Conservation (phyloP, 768 basidiomycete genomes). For the Candolleomyces eurysporus region DNA sequence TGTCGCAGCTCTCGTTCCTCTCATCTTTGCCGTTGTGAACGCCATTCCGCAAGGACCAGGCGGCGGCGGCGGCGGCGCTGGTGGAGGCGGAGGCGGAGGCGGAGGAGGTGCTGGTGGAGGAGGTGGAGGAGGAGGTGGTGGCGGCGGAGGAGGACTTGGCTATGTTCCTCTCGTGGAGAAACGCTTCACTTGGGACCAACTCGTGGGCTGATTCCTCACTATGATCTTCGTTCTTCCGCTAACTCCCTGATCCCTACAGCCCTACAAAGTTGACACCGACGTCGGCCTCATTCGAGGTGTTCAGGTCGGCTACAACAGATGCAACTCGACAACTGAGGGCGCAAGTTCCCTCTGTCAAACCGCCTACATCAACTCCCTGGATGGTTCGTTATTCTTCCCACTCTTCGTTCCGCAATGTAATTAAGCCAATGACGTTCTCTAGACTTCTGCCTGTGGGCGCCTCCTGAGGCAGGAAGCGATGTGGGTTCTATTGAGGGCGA, state of each 20-base stretch:
- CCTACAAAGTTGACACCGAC: slow-evolving; percentile 12
- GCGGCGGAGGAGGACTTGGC: background rate
- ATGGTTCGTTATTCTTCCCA: slow-evolving; percentile 18
- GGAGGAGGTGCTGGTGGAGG: background rate
- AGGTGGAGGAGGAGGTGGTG: background rate
- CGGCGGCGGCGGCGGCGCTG: background rate
- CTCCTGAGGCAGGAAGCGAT: slow-evolving; percentile 37
- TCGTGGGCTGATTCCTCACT: background rate
- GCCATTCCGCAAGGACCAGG: background rate
- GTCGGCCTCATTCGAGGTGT: slow-evolving; percentile 24
- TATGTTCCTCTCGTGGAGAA: slow-evolving; percentile 5
- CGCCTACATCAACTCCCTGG: slow-evolving; percentile 46
- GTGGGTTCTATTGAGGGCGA: slow-evolving; percentile 61
- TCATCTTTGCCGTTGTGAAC: background rate
- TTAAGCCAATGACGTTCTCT: no score
- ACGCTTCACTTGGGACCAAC: background rate
- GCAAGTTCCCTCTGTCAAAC: slow-evolving; percentile 59
- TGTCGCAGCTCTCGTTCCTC: background rate
- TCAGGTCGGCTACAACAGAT: slow-evolving; percentile 60
- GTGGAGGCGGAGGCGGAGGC: background rate
- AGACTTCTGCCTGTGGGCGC: slow-evolving; percentile 62
- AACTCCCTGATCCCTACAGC: slow-evolving; percentile 1
- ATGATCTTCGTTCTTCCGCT: background rate
- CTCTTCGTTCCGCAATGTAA: slow-evolving; percentile 13
- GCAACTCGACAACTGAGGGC: slow-evolving; percentile 61